A percentile compares a stretch with the other conserved stretches of the same genome.
phyloP scores from a whole-genome alignment of 805 yeast genomes.

The Clavispora asparagi region DNA sequence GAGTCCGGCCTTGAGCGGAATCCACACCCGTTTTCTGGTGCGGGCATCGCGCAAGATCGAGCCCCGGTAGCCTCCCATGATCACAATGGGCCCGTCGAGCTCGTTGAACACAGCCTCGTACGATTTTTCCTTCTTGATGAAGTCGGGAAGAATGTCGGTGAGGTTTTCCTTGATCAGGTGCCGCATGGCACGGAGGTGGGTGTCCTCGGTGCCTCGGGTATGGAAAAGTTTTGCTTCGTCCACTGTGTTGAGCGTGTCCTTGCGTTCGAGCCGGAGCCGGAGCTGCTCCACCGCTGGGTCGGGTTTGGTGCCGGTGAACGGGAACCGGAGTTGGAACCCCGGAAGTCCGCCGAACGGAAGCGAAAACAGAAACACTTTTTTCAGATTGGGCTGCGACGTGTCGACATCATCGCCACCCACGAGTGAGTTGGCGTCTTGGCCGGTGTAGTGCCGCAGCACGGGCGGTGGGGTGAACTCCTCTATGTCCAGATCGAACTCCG shows the following conservation, averaged over 20 bases:
- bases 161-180: slow-evolving; percentile 53
- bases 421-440: slow-evolving; percentile 39
- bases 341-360: slow-evolving; percentile 51
- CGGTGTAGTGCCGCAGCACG: slow-evolving; percentile 10
- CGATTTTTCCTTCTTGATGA: slow-evolving; percentile 23
- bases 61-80: slow-evolving; percentile 89
- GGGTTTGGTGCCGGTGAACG: slow-evolving; percentile 13
- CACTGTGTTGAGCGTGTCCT: slow-evolving; percentile 51
- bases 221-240: slow-evolving; percentile 61
- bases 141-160: slow-evolving; percentile 35
- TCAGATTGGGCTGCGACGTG: slow-evolving; percentile 21
- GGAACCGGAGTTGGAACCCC: slow-evolving; percentile 19
- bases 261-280: slow-evolving; percentile 42
- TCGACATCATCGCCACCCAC: slow-evolving; percentile 43
- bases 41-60: slow-evolving; percentile 61
- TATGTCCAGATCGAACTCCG: background rate
- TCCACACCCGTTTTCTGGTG: slow-evolving; percentile 72
- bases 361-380: slow-evolving; percentile 50
- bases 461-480: background rate
- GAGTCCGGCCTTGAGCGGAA: slow-evolving; percentile 82
- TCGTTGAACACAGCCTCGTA: slow-evolving; percentile 48
- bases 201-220: slow-evolving; percentile 57
- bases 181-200: slow-evolving; percentile 64
- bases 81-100: slow-evolving; percentile 71
- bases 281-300: slow-evolving; percentile 23